phyloP scores from a whole-genome alignment of 108 stramenopile species.

The Cyclotella baltica region DNA sequence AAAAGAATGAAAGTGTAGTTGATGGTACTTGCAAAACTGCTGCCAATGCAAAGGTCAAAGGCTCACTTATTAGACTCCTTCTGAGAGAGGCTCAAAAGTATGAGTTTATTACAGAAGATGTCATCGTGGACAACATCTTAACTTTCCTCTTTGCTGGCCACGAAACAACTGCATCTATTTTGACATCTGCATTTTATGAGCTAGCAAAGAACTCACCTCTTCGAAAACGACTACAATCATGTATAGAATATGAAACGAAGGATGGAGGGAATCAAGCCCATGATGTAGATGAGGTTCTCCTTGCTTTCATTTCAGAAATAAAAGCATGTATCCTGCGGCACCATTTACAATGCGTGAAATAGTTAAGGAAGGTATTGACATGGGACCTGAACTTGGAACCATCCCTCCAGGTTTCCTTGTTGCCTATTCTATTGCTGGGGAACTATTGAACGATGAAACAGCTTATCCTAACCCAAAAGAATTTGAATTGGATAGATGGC shows the following conservation, averaged over 20 bases:
- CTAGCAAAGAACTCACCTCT: conserved; percentile 33
- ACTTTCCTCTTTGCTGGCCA: conserved; percentile 49
- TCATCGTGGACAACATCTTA: conserved; percentile 47
- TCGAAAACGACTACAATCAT: conserved; percentile 19
- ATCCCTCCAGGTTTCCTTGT: conserved; percentile 34
- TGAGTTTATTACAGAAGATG: conserved; percentile 25
- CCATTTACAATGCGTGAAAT: conserved; percentile 49
- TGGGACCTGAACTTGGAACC: conserved; percentile 25
- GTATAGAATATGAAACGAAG: conserved; percentile 4
- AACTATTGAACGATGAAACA: conserved; percentile 27
- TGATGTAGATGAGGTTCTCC: conserved; percentile 4
- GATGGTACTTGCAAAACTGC: neutral
- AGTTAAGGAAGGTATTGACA: conserved; percentile 26
- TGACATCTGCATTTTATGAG: conserved; percentile 34
- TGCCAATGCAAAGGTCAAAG: neutral
- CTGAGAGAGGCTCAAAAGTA: neutral
- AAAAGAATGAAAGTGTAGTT: neutral
- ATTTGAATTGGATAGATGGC: conserved; percentile 33
- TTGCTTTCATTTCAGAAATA: conserved; percentile 33
- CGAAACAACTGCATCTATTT: conserved; percentile 42
- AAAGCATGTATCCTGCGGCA: conserved; percentile 40
- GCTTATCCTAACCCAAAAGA: conserved; percentile 18
- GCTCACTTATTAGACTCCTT: conserved; percentile 3
- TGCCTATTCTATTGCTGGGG: conserved; percentile 42
- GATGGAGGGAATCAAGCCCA: neutral